These are phyloP conservation scores for Boletus sp. DNA, from an alignment of 1,284 basidiomycete species.

Conservation along the genomic window DNA sequence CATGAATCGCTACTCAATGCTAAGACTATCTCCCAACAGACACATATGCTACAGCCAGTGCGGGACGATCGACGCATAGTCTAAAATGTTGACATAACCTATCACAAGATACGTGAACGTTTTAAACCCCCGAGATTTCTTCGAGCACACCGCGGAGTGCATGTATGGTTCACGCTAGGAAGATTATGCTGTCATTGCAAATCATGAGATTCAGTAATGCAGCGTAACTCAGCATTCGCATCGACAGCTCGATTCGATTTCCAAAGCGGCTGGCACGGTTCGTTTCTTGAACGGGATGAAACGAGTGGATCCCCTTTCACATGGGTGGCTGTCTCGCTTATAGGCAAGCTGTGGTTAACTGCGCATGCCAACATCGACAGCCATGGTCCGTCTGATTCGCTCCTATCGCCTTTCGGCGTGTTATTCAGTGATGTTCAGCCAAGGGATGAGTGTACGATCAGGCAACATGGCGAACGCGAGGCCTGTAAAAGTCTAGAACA, in stretches of 20 bases:
- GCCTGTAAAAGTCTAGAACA: conserved; percentile 3
- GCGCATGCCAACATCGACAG: conserved; percentile 14
- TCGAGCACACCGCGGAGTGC: background rate
- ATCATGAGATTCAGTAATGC: conserved; percentile 8
- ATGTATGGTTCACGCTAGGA: background rate
- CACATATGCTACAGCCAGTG: background rate
- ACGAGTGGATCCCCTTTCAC: background rate
- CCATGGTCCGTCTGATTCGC: background rate
- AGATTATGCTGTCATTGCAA: conserved; percentile 1
- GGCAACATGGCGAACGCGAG: background rate
- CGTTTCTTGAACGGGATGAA: background rate
- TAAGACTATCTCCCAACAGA: background rate
- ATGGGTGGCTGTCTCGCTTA: background rate
- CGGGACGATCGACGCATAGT: background rate
- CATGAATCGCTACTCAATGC: background rate
- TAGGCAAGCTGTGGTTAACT: conserved; percentile 11
- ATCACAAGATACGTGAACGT: background rate
- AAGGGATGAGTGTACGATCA: conserved; percentile 1
- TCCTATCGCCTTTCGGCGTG: background rate
- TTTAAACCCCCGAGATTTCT: background rate
- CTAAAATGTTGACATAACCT: background rate
- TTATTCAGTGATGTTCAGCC: background rate
- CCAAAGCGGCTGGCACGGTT: conserved; percentile 6
- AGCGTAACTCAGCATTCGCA: background rate
- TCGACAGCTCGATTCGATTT: conserved; percentile 3